Evolutionary conservation across 140 eudicot species (phyloP).

Genomic region (Senecio squalidus): DNA sequence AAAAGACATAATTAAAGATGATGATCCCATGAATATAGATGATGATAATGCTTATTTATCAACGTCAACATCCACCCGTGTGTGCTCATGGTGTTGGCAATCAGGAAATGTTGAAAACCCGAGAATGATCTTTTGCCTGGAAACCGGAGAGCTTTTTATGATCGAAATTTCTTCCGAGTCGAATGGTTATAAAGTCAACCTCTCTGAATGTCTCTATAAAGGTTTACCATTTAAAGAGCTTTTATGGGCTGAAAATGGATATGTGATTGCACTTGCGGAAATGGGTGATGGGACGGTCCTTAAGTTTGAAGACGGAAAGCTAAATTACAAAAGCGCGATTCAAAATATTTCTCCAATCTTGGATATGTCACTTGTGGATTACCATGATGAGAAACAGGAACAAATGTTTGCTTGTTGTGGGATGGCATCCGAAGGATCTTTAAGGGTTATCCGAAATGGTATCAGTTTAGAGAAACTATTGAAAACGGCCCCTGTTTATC

Average conservation of each 20-base stretch:
- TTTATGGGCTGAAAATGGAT: conserved; percentile 78
- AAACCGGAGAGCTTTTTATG: conserved; percentile 75
- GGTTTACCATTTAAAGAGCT: conserved; percentile 63
- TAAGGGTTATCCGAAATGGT: conserved; percentile 82
- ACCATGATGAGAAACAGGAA: conserved; percentile 81
- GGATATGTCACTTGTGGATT: conserved; percentile 80
- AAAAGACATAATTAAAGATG: conserved; percentile 65
- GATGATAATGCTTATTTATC: conserved; percentile 32
- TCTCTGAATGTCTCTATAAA: conserved; percentile 77
- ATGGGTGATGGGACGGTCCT: conserved; percentile 96
- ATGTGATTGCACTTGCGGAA: conserved; percentile 72
- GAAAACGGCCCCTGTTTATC: conserved; percentile 84
- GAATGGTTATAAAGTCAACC: conserved; percentile 54
- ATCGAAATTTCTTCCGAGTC: conserved; percentile 50
- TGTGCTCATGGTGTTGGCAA: conserved; percentile 93
- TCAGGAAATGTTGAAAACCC: conserved; percentile 50
- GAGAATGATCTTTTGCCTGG: conserved; percentile 70
- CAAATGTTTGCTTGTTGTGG: conserved; percentile 99
- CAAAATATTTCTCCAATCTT: conserved; percentile 91
- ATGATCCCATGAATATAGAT: conserved; percentile 92
- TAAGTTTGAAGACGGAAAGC: conserved; percentile 65
- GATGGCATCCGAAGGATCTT: conserved; percentile 87
- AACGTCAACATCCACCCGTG: conserved; percentile 54
- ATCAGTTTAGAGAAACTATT: conserved; percentile 69
- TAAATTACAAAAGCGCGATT: conserved; percentile 52